Base-by-base conservation (phyloP, 1,139 yeast species). In the Suhomyces chickasaworum region DNA sequence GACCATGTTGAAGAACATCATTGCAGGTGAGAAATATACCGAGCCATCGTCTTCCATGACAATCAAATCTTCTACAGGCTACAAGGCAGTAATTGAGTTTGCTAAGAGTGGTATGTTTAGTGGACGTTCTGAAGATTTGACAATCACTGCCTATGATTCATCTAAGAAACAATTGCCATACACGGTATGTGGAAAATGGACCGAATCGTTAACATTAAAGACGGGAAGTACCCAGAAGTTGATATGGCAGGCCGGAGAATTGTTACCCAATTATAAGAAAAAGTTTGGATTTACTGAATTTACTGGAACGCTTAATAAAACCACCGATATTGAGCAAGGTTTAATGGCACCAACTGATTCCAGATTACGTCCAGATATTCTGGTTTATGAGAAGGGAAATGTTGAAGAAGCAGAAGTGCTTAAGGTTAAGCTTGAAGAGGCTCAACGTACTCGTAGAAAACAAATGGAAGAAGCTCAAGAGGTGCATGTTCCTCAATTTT, bases 21-120 rank as follows among this genome's bases (percentile, higher is more conserved):
- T 93, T 59, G 96, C 97, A 3, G 99, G 99, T 25, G 98, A 93
- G 58, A 87, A 89, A 63, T 93, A 90, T 63, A 75, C 89, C n/a
- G 99, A 93, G 62, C 99, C 99, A 2, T 74, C 78, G 2, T 86
- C 89, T 8, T 66, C 83, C 2, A 74, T 89, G 53, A 81, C 85
- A 0, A 75, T 93, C 4, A 78, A 79, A 42, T 81, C 93, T 3
- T 80, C 89, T 2, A 71, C 70, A 15, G 96, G 96, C 0, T 75
- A 77, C 40, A 79, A 75, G 52, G 89, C 96, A 1, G 76, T 78
- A 5, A 82, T 88, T 22, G 88, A 81, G 42, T 91, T 88, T 69
- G 87, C 89, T 45, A 68, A 77, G 59, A 69, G 78, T 47, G 82
- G 91, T 53, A 81, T 93, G 90, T 84, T 88, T 64, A 77, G 93